These are phyloP conservation scores for Rusavskia elegans DNA, from an alignment of 495 filamentous ascomycete genomes.

Conservation along the genomic window DNA sequence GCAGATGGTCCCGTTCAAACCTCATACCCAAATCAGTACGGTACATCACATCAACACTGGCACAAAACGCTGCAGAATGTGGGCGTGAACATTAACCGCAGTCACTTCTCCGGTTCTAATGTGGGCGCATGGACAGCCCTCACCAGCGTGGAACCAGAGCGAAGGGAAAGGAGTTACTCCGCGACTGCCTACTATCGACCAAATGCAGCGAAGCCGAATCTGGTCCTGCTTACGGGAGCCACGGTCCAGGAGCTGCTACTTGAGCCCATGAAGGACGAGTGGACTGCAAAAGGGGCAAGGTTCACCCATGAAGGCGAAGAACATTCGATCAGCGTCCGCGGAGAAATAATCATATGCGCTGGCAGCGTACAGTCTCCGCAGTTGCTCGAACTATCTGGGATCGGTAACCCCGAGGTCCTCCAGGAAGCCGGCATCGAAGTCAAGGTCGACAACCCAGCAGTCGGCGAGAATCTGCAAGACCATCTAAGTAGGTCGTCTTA, in stretches of 20 bases:
- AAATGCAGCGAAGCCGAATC: constrained; percentile 26
- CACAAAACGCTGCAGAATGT: constrained; percentile 27
- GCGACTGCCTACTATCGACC: constrained; percentile 29
- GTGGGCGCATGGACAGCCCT: constrained; percentile 29
- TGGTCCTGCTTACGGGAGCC: constrained; percentile 30
- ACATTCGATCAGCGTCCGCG: constrained; percentile 14
- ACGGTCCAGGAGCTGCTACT: constrained; percentile 24
- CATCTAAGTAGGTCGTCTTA: constrained; percentile 28
- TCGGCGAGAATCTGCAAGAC: constrained; percentile 42
- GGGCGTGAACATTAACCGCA: constrained; percentile 22
- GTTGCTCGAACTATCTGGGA: constrained; percentile 37
- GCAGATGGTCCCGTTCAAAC: constrained; percentile 27
- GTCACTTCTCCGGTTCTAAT: constrained; percentile 26
- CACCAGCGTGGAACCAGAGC: constrained; percentile 23
- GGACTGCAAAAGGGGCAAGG: constrained; percentile 20
- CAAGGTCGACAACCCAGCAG: constrained; percentile 28
- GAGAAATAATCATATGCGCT: constrained; percentile 37
- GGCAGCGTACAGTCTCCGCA: constrained; percentile 36
- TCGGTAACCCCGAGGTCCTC: constrained; percentile 27
- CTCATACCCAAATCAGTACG: constrained; percentile 26
- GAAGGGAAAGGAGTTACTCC: constrained; percentile 31
- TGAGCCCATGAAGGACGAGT: constrained; percentile 9
- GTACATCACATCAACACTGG: constrained; percentile 29
- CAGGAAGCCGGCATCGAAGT: constrained; percentile 24
- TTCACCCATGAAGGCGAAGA: constrained; percentile 15